Base-by-base conservation (phyloP, 2,329 filamentous ascomycete species). In the Aspergillus sp. region DNA sequence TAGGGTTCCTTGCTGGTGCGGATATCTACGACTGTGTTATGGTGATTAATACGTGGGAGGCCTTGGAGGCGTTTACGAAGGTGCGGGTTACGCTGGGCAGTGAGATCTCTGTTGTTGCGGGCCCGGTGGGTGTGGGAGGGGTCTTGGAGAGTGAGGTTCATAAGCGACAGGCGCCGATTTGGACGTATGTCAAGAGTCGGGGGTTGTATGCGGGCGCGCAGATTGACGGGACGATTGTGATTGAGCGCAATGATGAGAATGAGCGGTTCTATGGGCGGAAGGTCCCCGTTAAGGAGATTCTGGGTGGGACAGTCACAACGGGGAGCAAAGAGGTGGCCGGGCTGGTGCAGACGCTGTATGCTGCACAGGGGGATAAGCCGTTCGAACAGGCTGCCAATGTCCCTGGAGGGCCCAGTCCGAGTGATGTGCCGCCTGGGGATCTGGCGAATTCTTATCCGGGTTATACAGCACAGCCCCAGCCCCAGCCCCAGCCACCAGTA, bases 1-100 rank as follows among this genome's bases (percentile, higher is more conserved):
- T 97, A 31, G 93, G 92, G 35, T 97, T 98, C 70, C 84, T 96
- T 53, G 88, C 93, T 7, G 93, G 93, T 2, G 89, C 96, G 41
- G 93, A 98, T 71, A 92, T 96, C 35, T 98, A 97, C 79, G 93
- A 98, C 73, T 96, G 93, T 69, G 90, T 97, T 11, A 83, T 97
- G 9, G 90, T 97, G 40, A 93, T 97, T 71, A 97, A 96, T 77
- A 91, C 89, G 46, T 85, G 90, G 45, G 84, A 90, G 56, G 91
- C 92, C 6, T 79, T 97, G 46, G 90, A 96, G 64, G 86, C 90
- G 1, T 96, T 97, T 70, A 91, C 90, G 35, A 88, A 87, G 58
- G 79, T 93, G 2, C 85, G 89, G 54, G 87, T 91, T 54, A 95
- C 90, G 0, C 79, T 98, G 2, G 93, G 93, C 5, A 87, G 89